Base-by-base conservation (phyloP, 1,139 yeast species). In the Diutina sp. region DNA sequence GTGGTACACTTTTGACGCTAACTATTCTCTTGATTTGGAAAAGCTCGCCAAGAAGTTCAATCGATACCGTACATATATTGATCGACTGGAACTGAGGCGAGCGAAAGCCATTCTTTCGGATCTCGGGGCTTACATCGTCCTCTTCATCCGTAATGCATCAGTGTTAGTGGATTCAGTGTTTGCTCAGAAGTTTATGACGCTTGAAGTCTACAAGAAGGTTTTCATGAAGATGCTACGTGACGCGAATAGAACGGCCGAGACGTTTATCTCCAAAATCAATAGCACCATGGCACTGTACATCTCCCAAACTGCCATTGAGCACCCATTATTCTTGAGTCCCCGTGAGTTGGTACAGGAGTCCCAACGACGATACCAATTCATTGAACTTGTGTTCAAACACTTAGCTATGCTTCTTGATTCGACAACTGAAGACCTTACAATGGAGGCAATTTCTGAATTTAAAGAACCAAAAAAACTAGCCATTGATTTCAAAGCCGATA, bases 141-240 rank as follows among this genome's bases (percentile, higher is more conserved):
- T 54, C 67, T 52, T 58, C 56, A 1, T 57, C 35, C n/a, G 63
- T 58, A 54, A 54, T 64, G 1, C 57, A 59, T 41, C 38, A 46
- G 1, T 58, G 55, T 18, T 48, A 63, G 1, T 57, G 53, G 51
- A 50, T n/a, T 14, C 14, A 16, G 44, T 50, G 44, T 9, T 50
- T 28, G 14, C 45, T 12, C 18, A 50, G n/a, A 21, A 32, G n/a
- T 50, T 50, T 29, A 32, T 50, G 53, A n/a, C 44, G 14, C 16
- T 14, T 7, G 28, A 21, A n/a, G 45, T 50, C 6, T n/a, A n/a
- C 18, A 12, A 29, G 18, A 38, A 32, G 8, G 16, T 50, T 16
- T 12, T 7, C 14, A 18, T 11, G 14, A 4, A 25, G 14, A 8
- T 21, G 48, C 11, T 6, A 4, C 25, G 14, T 9, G 14, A 25